Percentiles rank a stretch among this genome's conserved stretches.
Conservation (phyloP, 495 filamentous ascomycete genomes). For the Penicillium salamii region DNA sequence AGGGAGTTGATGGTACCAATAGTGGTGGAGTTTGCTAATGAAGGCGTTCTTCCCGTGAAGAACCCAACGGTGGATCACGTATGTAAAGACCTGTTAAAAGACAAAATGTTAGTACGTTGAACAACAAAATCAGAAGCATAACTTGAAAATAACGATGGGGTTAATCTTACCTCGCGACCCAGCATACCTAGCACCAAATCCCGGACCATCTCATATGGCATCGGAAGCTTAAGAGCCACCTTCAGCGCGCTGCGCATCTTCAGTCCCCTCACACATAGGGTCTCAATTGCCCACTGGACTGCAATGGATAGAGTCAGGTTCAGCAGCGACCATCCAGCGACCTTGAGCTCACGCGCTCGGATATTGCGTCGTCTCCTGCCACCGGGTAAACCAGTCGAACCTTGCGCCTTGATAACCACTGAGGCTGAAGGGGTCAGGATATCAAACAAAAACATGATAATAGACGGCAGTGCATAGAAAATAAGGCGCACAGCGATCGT, state of each 20-base stretch:
- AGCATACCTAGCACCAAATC: slow-evolving; percentile 51
- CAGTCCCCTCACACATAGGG: slow-evolving; percentile 48
- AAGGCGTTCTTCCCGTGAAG: slow-evolving; percentile 53
- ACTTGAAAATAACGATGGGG: neutral
- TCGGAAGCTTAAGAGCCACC: slow-evolving; percentile 55
- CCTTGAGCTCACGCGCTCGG: slow-evolving; percentile 30
- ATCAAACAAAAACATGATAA: slow-evolving; percentile 74
- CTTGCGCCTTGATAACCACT: slow-evolving; percentile 65
- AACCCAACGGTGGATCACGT: slow-evolving; percentile 68
- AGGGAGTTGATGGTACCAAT: slow-evolving; percentile 62
- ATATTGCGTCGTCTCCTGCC: slow-evolving; percentile 44
- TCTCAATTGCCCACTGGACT: slow-evolving; percentile 57
- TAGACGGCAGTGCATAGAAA: slow-evolving; percentile 71
- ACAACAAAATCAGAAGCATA: neutral
- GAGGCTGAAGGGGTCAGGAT: slow-evolving; percentile 62
- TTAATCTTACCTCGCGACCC: slow-evolving; percentile 49
- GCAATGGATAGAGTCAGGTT: slow-evolving; percentile 62
- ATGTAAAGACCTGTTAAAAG: slow-evolving; percentile 47
- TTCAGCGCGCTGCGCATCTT: slow-evolving; percentile 53
- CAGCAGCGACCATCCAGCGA: slow-evolving; percentile 55
- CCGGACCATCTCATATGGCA: slow-evolving; percentile 59
- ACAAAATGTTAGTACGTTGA: slow-evolving; percentile 1
- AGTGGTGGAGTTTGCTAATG: slow-evolving; percentile 50
- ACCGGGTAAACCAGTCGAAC: slow-evolving; percentile 59
- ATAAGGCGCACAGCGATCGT: slow-evolving; percentile 64